These are phyloP conservation scores for Xylaria sp. DNA, from an alignment of 2,329 filamentous ascomycete genomes.

Conservation along the genomic window DNA sequence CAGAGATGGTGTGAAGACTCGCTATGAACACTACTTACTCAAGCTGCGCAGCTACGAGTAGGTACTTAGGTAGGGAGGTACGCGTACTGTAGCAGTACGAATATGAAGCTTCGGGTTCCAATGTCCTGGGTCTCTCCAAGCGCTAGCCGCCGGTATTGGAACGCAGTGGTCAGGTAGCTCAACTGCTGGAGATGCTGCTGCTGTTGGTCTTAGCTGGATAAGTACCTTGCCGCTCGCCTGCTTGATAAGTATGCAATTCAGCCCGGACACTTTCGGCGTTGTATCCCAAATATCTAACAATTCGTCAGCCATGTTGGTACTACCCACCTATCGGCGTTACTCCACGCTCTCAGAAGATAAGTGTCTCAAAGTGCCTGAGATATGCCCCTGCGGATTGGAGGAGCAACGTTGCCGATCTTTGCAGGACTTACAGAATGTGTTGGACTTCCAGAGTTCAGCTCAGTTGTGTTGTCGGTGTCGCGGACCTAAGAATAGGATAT, in stretches of 20 bases:
- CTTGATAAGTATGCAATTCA: slow-evolving; percentile 24
- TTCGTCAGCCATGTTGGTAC: slow-evolving; percentile 15
- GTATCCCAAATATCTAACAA: slow-evolving; percentile 8
- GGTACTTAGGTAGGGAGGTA: too few relatives aligned
- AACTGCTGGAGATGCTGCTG: slow-evolving; percentile 1
- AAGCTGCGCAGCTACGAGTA: neutral
- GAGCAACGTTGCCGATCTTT: neutral
- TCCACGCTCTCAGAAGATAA: neutral
- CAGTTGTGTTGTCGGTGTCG: neutral
- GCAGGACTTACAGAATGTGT: slow-evolving; percentile 1
- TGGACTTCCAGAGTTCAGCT: neutral
- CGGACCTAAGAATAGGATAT: neutral
- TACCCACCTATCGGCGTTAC: neutral
- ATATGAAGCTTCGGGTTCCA: slow-evolving; percentile 22
- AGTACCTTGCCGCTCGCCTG: neutral
- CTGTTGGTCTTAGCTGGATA: slow-evolving; percentile 12
- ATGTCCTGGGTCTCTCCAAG: slow-evolving; percentile 9
- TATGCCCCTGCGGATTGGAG: neutral
- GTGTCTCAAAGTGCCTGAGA: neutral
- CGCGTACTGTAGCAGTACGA: too few relatives aligned
- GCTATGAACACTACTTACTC: neutral
- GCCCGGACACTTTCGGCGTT: slow-evolving; percentile 15
- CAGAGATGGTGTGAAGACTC: neutral
- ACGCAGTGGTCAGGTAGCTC: slow-evolving; percentile 4
- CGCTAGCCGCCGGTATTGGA: slow-evolving; percentile 9